Conservation (phyloP, 2,329 filamentous ascomycete genomes). For the Ophiostoma fasciatum region DNA sequence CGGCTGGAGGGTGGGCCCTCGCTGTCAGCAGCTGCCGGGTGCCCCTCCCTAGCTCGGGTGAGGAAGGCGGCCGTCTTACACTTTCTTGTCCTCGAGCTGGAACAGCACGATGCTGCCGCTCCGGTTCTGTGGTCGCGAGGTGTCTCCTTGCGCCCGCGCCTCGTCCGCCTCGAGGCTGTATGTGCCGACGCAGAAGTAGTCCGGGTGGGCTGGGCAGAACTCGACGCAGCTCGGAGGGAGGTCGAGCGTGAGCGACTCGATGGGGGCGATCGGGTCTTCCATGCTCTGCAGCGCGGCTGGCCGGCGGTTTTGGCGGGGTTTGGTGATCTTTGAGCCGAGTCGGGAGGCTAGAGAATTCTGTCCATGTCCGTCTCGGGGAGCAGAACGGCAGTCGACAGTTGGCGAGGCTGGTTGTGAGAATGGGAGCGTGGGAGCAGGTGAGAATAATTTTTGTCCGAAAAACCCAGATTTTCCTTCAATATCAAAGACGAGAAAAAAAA, state of each 20-base stretch:
- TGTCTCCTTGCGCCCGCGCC: conserved; percentile 13
- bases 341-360: too few relatives aligned
- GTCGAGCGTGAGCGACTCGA: conserved; percentile 39
- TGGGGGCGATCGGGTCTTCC: conserved; percentile 22
- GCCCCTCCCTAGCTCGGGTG: neutral
- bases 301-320: too few relatives aligned
- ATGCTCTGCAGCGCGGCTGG: too few relatives aligned
- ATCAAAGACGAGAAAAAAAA: too few relatives aligned
- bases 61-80: conserved; percentile 35
- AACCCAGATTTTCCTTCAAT: too few relatives aligned
- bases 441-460: too few relatives aligned
- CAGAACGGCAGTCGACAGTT: too few relatives aligned
- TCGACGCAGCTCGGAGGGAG: conserved; percentile 67
- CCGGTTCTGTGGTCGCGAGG: conserved; percentile 40
- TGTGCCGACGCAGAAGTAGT: conserved; percentile 67
- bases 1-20: neutral
- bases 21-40: too few relatives aligned
- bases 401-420: too few relatives aligned
- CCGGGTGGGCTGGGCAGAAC: conserved; percentile 47
- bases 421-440: too few relatives aligned
- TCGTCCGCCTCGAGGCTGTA: conserved; percentile 53
- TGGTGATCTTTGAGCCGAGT: too few relatives aligned
- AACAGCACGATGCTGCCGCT: conserved; percentile 63
- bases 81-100: conserved; percentile 30
- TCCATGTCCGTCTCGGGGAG: too few relatives aligned